Evolutionary conservation across 2,329 filamentous ascomycete genomes (phyloP), one percentile per base, ranked within the genome.

Genomic region (Didymella pinodella): DNA sequence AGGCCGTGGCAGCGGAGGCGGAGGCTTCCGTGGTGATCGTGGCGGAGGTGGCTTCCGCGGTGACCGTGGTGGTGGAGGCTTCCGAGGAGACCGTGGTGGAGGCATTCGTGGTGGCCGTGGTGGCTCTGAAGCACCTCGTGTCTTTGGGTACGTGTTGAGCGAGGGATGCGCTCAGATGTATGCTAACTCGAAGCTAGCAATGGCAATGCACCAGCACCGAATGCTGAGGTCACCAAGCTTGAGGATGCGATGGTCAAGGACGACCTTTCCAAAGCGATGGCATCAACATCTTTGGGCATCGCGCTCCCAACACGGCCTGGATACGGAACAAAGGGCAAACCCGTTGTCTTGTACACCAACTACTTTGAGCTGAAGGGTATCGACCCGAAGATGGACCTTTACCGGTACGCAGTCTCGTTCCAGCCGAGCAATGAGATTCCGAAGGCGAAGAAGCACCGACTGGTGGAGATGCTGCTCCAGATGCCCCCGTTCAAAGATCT

Each of bases 391-490:
- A 61, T 64, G 7, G 45, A 60, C 1, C 44, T 76, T 0, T 72
- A 74, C 51, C 67, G 70, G 0, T 77, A 77, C 45, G 68, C 65
- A 0, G 50, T 74, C 1, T 51, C 65, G 0, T 67, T 75, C 76
- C 63, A 70, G 75, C 14, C 63, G 80, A 40, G 75, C 66, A 8
- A 75, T 70, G 10, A 75, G 59, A 57, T 60, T 6, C 72, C 64
- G 3, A 80, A 79, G 51, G 77, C 77, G 32, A 84, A 82, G 69
- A 81, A 77, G 34, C 78, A 78, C 41, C 80, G 80, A 5, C 74
- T 86, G 5, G 74, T 87, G 16, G 72, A 82, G 16, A 66, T 83
- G 22, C 65, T 87, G 1, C 48, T 81, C 7, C 50, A 68, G n/a
- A 60, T 68, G 2, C 54, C 65, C 0, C 69, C 71, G 0, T 79